Conservation (phyloP, 345 rosid genomes). For the Dovyalis caffra region DNA sequence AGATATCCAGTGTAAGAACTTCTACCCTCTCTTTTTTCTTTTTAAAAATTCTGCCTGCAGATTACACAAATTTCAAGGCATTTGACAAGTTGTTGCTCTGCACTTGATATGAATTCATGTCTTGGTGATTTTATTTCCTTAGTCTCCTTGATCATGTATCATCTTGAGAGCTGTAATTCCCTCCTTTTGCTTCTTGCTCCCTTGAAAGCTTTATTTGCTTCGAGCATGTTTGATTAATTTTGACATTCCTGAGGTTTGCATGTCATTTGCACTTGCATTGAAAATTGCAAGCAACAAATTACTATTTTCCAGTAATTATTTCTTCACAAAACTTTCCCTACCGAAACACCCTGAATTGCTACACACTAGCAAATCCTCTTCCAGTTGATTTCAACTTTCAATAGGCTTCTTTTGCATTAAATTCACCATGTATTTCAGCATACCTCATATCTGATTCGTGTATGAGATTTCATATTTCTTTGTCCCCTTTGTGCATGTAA, state of each 20-base stretch:
- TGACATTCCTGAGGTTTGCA: neutral
- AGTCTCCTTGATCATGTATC: neutral
- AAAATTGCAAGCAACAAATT: neutral
- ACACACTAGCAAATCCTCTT: neutral
- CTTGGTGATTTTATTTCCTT: neutral
- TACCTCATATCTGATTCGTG: neutral
- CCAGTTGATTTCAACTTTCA: neutral
- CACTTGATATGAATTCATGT: neutral
- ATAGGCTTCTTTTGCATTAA: neutral
- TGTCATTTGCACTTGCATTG: neutral
- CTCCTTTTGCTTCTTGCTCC: neutral
- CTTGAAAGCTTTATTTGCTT: neutral
- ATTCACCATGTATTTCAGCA: neutral
- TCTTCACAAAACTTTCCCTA: neutral
- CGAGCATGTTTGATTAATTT: neutral
- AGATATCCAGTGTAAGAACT: constrained; percentile 56
- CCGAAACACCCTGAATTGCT: neutral
- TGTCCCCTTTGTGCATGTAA: neutral
- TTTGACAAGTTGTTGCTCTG: neutral
- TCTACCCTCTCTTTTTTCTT: constrained; percentile 13
- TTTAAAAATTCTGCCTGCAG: neutral
- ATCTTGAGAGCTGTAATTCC: neutral
- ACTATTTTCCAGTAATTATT: neutral
- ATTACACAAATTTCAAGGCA: neutral
- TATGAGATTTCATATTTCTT: neutral